A percentile compares a stretch with the other conserved stretches of the same genome.
Conservation (phyloP, 2,329 filamentous ascomycete species). For the Colletotrichum sp. region DNA sequence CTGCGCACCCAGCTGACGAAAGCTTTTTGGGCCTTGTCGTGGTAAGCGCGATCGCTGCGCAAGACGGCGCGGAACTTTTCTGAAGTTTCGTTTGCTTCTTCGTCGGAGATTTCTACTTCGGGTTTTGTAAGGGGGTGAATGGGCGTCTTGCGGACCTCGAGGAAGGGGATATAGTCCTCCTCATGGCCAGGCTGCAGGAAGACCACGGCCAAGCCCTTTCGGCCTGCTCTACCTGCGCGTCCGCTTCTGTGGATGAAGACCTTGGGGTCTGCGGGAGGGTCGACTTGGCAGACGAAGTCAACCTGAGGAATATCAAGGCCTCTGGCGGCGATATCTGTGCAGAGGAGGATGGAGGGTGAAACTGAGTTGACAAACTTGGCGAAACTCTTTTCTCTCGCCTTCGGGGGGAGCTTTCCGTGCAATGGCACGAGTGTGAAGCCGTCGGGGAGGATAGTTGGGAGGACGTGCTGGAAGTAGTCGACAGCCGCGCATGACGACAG, state of each 20-base stretch:
- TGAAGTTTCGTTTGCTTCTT: conserved; percentile 64
- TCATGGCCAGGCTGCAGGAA: conserved; percentile 86
- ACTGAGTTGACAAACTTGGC: conserved; percentile 77
- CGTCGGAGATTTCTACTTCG: conserved; percentile 59
- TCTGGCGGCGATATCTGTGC: conserved; percentile 89
- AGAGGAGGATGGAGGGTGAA: conserved; percentile 81
- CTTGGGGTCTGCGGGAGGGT: conserved; percentile 85
- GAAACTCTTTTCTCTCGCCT: conserved; percentile 89
- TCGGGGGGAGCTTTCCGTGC: conserved; percentile 90
- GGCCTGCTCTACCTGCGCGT: conserved; percentile 85
- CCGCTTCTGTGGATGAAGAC: conserved; percentile 95
- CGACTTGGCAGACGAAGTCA: conserved; percentile 88
- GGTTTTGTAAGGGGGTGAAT: conserved; percentile 69
- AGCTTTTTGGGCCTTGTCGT: conserved; percentile 88
- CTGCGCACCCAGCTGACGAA: conserved; percentile 94
- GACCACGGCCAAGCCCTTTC: conserved; percentile 83
- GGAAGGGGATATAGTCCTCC: conserved; percentile 87
- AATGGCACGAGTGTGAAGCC: conserved; percentile 77
- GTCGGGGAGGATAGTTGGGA: conserved; percentile 74
- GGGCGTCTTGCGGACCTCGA: conserved; percentile 87
- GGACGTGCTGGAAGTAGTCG: conserved; percentile 87
- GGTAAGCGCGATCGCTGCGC: conserved; percentile 59
- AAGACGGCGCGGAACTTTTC: conserved; percentile 66
- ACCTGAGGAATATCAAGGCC: conserved; percentile 92
- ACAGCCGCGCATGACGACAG: conserved; percentile 93